Evolutionary conservation across 2,329 filamentous ascomycete species (phyloP).

Genomic region (Bipolaris victoriae): DNA sequence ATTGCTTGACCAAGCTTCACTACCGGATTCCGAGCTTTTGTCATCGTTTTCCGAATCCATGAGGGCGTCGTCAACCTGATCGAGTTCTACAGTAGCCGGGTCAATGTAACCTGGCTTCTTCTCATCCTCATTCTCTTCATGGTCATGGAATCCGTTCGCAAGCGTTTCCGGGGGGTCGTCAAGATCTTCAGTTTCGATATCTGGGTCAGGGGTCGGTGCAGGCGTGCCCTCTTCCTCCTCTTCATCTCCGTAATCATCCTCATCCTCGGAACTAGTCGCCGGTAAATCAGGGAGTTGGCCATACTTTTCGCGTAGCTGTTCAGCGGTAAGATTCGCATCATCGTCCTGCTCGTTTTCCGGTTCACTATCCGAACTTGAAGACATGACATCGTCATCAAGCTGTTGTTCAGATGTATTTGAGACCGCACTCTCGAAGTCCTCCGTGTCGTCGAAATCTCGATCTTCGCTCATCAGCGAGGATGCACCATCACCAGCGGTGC

Average conservation of each 20-base stretch:
- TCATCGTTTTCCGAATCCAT: conserved; percentile 47
- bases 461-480: conserved; percentile 50
- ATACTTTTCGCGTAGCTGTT: conserved; percentile 73
- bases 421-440: conserved; percentile 52
- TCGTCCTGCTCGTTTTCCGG: conserved; percentile 56
- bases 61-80: conserved; percentile 50
- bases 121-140: conserved; percentile 21
- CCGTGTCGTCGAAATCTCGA: conserved; percentile 48
- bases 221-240: conserved; percentile 30
- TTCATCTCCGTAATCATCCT: conserved; percentile 41
- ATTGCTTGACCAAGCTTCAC: conserved; percentile 49
- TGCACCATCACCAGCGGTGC: conserved; percentile 44
- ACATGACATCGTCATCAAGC: conserved; percentile 53
- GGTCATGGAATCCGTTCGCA: conserved; percentile 34
- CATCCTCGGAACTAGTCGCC: conserved; percentile 43
- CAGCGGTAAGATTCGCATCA: conserved; percentile 71
- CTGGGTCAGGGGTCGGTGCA: conserved; percentile 39
- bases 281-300: conserved; percentile 63
- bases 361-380: conserved; percentile 43
- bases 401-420: conserved; percentile 45
- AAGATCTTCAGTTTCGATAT: conserved; percentile 33
- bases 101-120: conserved; percentile 37
- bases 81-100: conserved; percentile 47
- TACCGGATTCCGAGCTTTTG: conserved; percentile 40
- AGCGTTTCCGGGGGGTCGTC: conserved; percentile 19